Evolutionary conservation across 169 alveolate genomes (phyloP).

Genomic region (Eimeria brunetti): DNA sequence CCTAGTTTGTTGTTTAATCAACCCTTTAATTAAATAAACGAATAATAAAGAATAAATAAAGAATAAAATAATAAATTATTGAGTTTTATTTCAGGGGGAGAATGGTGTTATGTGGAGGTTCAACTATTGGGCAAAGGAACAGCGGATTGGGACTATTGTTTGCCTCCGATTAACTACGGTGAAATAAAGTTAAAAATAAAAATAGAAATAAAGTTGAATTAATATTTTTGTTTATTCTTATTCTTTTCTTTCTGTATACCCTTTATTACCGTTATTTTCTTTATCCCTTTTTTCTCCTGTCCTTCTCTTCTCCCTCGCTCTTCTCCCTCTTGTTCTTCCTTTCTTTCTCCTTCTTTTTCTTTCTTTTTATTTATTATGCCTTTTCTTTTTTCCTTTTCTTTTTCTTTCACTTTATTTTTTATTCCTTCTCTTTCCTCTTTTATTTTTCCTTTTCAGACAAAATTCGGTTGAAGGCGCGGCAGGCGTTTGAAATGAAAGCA

Average conservation of each 20-base stretch:
- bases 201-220: background rate
- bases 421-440: too few species aligned
- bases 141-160: constrained; percentile 90
- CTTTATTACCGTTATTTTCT: too few species aligned
- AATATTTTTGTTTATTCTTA: background rate
- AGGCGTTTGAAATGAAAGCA: constrained; percentile 80
- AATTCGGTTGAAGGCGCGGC: constrained; percentile 68
- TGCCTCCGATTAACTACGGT: constrained; percentile 73
- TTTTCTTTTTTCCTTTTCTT: too few species aligned
- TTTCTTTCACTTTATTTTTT: too few species aligned
- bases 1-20: too few species aligned
- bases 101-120: constrained; percentile 96
- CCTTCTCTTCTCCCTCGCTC: too few species aligned
- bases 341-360: background rate
- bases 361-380: background rate
- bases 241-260: too few species aligned
- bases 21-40: too few species aligned
- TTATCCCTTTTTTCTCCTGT: too few species aligned
- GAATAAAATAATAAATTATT: too few species aligned
- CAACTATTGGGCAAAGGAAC: constrained; percentile 93
- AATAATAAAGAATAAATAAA: background rate
- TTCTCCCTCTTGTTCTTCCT: too few species aligned
- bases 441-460: constrained; percentile 22
- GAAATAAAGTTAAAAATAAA: background rate
- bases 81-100: constrained; percentile 85